Base-by-base conservation (phyloP, 306 rosid species). In the Dalbergia cochinchinensis region DNA sequence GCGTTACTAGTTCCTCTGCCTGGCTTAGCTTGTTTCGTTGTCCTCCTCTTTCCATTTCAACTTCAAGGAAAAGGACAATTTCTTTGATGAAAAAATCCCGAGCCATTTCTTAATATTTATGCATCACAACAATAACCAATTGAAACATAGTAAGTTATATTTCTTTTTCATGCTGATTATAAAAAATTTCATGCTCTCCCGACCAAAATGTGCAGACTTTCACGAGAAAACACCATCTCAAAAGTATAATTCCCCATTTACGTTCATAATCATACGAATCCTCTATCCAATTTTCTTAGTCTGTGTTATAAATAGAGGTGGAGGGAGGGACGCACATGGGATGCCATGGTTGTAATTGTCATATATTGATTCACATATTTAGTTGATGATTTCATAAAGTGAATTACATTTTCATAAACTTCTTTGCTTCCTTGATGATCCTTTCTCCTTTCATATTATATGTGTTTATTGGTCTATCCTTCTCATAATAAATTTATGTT, bases 41-140 rank as follows among this genome's bases (percentile, higher is more conserved):
- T 33, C 55, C 18, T 55, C 11, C 11, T 0, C 2, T 22, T 37
- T 35, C 60, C 45, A 8, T 15, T 58, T 58, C 14, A 9, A 16
- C 22, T 26, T 66, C 55, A 12, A 64, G n/a, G 47, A 71, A 71
- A 71, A 71, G 3, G 16, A 8, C 69, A 71, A 44, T 69, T 45
- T 71, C 33, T 9, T 4, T 4, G 41, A 37, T 26, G 15, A 16
- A 66, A 16, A 57, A 45, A 34, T 47, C 61, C 13, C n/a, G 26
- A 67, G 48, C n/a, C 70, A 11, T 59, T 41, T 6, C 60, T 20
- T 47, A 26, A 15, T 47, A 26, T 34, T 16, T 15, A 19, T 13
- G 48, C 4, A 15, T 39, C 5, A 61, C 4, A 15, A 41, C 5
- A 68, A 51, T 55, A 70, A 33, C 44, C 10, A 4, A 11, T 11